A percentile compares a stretch with the other conserved stretches of the same genome.
phyloP scores from a whole-genome alignment of 1,139 yeast species.

The Arxiozyma heterogenica region DNA sequence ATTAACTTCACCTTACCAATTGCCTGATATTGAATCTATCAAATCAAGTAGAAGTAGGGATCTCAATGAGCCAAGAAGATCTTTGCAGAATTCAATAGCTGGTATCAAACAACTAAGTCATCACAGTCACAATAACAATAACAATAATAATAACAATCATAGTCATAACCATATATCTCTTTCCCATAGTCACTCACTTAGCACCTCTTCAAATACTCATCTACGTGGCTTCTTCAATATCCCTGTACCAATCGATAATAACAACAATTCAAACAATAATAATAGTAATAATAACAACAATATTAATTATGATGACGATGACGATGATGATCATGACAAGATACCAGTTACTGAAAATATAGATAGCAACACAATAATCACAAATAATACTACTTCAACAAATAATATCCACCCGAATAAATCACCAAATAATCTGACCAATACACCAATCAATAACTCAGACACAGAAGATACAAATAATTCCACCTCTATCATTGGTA shows the following conservation, averaged over 20 bases:
- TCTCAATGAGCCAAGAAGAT: constrained; percentile 13
- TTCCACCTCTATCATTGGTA: constrained; percentile 9
- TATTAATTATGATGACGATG: too few relatives aligned
- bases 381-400: background rate
- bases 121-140: constrained; percentile 3
- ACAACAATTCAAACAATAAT: background rate
- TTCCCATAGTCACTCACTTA: background rate
- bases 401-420: background rate
- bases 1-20: constrained; percentile 9
- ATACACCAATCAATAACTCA: background rate
- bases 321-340: too few relatives aligned
- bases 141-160: too few relatives aligned
- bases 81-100: constrained; percentile 18
- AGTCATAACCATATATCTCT: background rate
- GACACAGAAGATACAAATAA: background rate
- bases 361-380: background rate
- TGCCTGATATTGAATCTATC: constrained; percentile 21
- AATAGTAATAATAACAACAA: background rate
- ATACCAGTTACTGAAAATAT: background rate
- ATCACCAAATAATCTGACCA: background rate
- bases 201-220: background rate
- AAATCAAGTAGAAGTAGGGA: constrained; percentile 6
- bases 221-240: constrained; percentile 14
- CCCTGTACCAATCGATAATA: constrained; percentile 14
- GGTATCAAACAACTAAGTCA: constrained; percentile 14